A percentile compares a stretch with the other conserved stretches of the same genome.
Conservation (phyloP, 208 protist species). For the Trypanosoma boissoni region DNA sequence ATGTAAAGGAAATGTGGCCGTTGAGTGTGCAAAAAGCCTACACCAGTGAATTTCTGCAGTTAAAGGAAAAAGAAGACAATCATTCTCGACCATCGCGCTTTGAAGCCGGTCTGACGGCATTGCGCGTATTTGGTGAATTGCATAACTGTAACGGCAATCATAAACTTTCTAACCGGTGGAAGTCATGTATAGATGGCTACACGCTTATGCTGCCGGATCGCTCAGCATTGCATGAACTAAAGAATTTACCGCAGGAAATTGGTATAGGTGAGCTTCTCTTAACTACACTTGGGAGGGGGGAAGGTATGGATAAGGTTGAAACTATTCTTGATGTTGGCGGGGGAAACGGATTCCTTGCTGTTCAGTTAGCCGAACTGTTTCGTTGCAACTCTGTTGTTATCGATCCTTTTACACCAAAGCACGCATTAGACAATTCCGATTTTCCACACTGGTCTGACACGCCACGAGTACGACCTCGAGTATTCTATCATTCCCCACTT, state of each 20-base stretch:
- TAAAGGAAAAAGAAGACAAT: conserved; percentile 2
- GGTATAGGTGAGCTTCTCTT: conserved; percentile 65
- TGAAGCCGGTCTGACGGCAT: conserved; percentile 22
- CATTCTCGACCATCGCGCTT: conserved; percentile 3
- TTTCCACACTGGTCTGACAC: conserved; percentile 44
- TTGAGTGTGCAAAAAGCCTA: conserved; percentile 18
- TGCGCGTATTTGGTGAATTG: conserved; percentile 18
- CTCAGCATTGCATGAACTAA: conserved; percentile 73
- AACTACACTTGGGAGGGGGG: conserved; percentile 9
- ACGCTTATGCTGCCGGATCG: conserved; percentile 68
- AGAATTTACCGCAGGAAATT: conserved; percentile 84
- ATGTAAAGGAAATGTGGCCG: conserved; percentile 33
- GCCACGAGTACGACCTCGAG: conserved; percentile 28
- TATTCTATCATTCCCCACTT: conserved; percentile 27
- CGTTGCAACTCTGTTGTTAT: conserved; percentile 62
- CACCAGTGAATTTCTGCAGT: conserved; percentile 9
- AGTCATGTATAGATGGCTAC: conserved; percentile 55
- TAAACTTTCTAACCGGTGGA: conserved; percentile 17
- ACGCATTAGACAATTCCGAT: conserved; percentile 54
- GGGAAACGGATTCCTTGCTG: conserved; percentile 79
- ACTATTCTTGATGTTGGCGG: conserved; percentile 76
- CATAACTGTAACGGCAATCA: not conserved
- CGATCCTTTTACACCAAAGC: conserved; percentile 63
- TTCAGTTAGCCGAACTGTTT: conserved; percentile 56
- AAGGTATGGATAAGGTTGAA: not conserved